These are phyloP conservation scores for Chlamydomonas sp. DNA, from an alignment of 139 green algal genomes.

Conservation along the genomic window DNA sequence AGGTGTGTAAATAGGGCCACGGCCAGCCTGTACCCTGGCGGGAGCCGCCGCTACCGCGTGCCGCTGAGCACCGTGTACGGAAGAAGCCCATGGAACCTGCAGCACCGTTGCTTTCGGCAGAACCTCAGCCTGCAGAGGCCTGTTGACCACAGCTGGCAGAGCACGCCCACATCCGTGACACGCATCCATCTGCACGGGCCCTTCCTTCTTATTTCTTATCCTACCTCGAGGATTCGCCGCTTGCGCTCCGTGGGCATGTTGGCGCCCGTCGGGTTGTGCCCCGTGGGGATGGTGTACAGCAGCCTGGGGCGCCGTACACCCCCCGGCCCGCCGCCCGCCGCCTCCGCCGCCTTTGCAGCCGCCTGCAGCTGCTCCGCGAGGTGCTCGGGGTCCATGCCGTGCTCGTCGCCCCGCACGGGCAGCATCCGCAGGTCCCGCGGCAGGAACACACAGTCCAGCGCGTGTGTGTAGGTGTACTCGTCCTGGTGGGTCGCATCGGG, in stretches of 20 bases:
- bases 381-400: conserved; percentile 64
- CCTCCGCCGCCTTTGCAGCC: background rate
- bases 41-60: too few species aligned
- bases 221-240: conserved; percentile 71
- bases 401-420: conserved; percentile 50
- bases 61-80: too few species aligned
- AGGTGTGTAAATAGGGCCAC: too few species aligned
- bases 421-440: conserved; percentile 57
- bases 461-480: conserved; percentile 79
- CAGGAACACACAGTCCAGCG: conserved; percentile 68
- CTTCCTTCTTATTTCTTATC: background rate
- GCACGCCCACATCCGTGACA: background rate
- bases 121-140: too few species aligned
- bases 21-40: too few species aligned
- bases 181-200: background rate
- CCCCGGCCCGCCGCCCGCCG: background rate
- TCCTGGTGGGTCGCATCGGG: conserved; percentile 45
- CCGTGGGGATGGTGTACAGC: conserved; percentile 81
- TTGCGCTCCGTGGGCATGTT: conserved; percentile 59
- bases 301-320: conserved; percentile 33
- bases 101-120: too few species aligned
- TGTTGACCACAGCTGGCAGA: too few species aligned
- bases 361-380: conserved; percentile 51
- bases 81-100: too few species aligned
- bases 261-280: conserved; percentile 81